Base-by-base conservation (phyloP, 2,329 filamentous ascomycete genomes). In the Davidsoniella eucalypti region DNA sequence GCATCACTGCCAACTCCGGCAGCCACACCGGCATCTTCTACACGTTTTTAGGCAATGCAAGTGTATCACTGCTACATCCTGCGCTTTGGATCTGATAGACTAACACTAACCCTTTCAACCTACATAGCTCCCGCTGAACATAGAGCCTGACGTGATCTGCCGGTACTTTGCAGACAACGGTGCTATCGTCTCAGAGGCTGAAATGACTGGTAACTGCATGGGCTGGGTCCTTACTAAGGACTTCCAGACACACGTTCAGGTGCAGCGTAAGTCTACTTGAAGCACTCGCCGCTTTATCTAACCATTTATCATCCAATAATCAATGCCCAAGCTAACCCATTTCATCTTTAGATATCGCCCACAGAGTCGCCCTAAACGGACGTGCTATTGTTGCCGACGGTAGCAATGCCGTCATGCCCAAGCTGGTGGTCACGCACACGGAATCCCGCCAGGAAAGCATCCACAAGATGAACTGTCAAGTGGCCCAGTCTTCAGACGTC, bases 41-140 rank as follows among this genome's bases (percentile, higher is more conserved):
- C 16, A 49, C 39, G 2, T 29, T 41, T 4, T 17, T 49, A 23
- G 40, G 38, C 29, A 49, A 49, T 44, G 47, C 44, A 44, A 49
- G 47, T 49, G 14, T 25, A 44, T 10, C 4, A 10, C 17, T 38
- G 38, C 4, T 17, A 10, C 25, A 8, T 12, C 18, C 17, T 21
- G 38, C 3, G 21, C 18, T 33, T 21, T 21, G 6, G 18, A 46
- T 18, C 2, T n/a, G 26, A 10, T 33, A 33, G 26, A 33, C 26
- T 9, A 29, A 44, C 10, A 33, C 26, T 9, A 29, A 44, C 10
- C 21, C 21, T 47, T 7, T 7, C n/a, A 10, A 45, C 14, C n/a
- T 16, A 14, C 6, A 14, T 29, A 49, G 47, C 40, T 49, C 14
- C 47, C 47, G 16, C 40, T 43, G 33, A 25, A 44, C 33, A 33